phyloP scores from a whole-genome alignment of 73 alveolate species.

The Symbiodinium natans region DNA sequence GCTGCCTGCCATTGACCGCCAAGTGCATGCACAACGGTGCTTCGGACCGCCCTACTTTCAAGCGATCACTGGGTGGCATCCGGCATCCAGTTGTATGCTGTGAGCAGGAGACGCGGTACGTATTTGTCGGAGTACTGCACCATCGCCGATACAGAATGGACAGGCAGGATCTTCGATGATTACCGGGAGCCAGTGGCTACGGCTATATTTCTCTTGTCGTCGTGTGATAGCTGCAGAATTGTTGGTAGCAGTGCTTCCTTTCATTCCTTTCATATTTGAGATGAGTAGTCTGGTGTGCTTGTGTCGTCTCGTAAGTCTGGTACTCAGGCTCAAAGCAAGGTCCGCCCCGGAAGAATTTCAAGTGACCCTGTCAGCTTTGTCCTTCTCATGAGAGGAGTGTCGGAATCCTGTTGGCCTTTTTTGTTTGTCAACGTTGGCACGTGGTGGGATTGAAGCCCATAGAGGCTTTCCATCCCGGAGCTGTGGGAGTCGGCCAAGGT shows the following conservation, averaged over 20 bases:
- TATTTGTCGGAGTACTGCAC: constrained; percentile 70
- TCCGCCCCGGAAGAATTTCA: too few relatives aligned
- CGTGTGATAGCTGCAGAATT: neutral
- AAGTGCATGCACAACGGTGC: constrained; percentile 84
- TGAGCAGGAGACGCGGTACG: constrained; percentile 67
- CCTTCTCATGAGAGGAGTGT: too few relatives aligned
- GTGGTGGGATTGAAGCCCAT: too few relatives aligned
- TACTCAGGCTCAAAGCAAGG: too few relatives aligned
- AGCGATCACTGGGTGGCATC: neutral
- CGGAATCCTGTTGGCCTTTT: too few relatives aligned
- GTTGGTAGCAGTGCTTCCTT: neutral
- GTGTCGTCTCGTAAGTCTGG: too few relatives aligned
- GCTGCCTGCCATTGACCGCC: constrained; percentile 65
- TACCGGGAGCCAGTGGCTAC: neutral
- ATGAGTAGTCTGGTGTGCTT: neutral
- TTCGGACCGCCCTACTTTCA: constrained; percentile 22
- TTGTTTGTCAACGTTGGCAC: too few relatives aligned
- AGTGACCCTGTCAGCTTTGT: too few relatives aligned
- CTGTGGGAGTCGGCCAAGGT: too few relatives aligned
- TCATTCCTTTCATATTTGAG: neutral
- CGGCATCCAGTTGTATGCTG: neutral
- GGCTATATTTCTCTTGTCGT: neutral
- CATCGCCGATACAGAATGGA: constrained; percentile 21
- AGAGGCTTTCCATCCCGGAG: too few relatives aligned
- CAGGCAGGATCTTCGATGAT: neutral